Percentiles rank a stretch among this genome's conserved stretches.
Evolutionary conservation across 495 filamentous ascomycete genomes (phyloP).

Genomic region (Aspergillus indologenus): DNA sequence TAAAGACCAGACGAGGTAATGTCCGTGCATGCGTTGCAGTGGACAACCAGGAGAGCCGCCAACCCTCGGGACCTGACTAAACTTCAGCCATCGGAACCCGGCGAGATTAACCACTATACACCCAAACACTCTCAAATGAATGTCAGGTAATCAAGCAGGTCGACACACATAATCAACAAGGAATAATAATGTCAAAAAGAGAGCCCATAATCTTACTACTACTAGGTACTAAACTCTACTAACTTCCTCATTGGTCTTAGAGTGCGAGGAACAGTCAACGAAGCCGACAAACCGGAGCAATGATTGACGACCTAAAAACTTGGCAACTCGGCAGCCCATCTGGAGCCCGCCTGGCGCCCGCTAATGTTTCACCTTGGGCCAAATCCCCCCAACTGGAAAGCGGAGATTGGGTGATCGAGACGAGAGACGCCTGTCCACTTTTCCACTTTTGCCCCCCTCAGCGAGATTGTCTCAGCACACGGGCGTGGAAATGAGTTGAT

Average conservation of each 20-base stretch:
- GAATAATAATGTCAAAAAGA: not conserved
- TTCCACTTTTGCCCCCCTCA: not conserved
- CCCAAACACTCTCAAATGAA: not conserved
- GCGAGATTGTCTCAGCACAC: not conserved
- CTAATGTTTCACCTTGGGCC: conserved; percentile 23
- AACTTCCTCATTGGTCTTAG: not conserved
- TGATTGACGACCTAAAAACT: conserved; percentile 26
- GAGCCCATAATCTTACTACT: too few species aligned
- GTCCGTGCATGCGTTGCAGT: too few species aligned
- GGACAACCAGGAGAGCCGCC: too few species aligned
- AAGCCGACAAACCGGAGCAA: not conserved
- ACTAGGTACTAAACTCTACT: too few species aligned
- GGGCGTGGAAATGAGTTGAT: not conserved
- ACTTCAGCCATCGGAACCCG: not conserved
- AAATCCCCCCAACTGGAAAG: not conserved
- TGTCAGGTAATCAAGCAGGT: not conserved
- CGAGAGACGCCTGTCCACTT: not conserved
- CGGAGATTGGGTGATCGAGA: conserved; percentile 13
- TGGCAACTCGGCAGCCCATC: conserved; percentile 20
- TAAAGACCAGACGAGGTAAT: too few species aligned
- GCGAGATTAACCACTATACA: not conserved
- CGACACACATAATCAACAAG: too few species aligned
- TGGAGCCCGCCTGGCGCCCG: conserved; percentile 8
- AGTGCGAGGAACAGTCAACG: conserved; percentile 5
- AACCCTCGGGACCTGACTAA: too few species aligned